Percentiles rank a stretch among this genome's conserved stretches.
Conservation (phyloP, 768 basidiomycete species). For the Hericium coralloides region DNA sequence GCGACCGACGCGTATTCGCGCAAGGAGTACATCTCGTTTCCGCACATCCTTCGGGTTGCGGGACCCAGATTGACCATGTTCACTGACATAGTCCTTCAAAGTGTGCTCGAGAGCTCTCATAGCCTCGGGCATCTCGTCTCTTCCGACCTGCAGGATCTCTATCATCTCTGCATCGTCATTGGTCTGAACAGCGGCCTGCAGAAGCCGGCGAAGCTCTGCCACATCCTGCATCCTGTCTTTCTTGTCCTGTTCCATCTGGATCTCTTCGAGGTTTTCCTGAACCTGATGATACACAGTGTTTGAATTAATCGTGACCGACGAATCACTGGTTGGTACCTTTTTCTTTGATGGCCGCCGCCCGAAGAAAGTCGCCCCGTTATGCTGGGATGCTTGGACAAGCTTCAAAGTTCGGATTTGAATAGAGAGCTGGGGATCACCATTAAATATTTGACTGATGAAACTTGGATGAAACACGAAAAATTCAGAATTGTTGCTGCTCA, state of each 20-base stretch:
- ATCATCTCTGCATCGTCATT: constrained; percentile 59
- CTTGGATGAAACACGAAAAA: background rate
- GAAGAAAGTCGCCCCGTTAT: too few species aligned
- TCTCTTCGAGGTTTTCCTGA: constrained; percentile 12
- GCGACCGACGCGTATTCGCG: background rate
- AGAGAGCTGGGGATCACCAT: constrained; percentile 25
- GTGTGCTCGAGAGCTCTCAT: constrained; percentile 72
- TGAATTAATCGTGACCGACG: background rate
- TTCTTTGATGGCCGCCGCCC: background rate
- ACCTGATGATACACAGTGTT: background rate
- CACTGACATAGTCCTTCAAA: constrained; percentile 37
- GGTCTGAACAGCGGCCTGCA: constrained; percentile 47
- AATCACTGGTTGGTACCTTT: too few species aligned
- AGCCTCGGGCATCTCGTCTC: constrained; percentile 71
- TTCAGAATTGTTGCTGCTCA: constrained; percentile 18
- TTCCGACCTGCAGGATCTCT: constrained; percentile 47
- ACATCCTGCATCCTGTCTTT: constrained; percentile 44
- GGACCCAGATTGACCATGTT: constrained; percentile 18
- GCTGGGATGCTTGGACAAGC: constrained; percentile 37
- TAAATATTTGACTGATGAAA: too few species aligned
- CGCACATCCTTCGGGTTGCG: constrained; percentile 9
- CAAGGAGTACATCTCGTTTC: background rate
- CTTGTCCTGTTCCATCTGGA: constrained; percentile 28
- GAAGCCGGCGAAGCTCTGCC: constrained; percentile 45
- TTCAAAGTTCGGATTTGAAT: constrained; percentile 46